Conservation (phyloP, 768 basidiomycete species). For the Termitomyces sp. region DNA sequence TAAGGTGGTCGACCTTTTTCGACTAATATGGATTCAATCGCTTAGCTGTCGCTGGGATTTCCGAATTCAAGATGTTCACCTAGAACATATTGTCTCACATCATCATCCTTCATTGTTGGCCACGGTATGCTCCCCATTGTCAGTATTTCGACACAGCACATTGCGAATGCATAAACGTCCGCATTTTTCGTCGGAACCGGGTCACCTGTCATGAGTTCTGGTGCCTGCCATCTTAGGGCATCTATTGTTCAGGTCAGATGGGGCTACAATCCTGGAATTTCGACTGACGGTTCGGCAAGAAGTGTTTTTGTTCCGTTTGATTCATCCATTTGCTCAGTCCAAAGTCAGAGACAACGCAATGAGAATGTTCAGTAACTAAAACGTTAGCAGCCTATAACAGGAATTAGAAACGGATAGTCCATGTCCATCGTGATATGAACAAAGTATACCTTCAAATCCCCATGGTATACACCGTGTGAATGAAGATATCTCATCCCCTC, state of each 20-base stretch:
- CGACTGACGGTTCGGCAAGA: constrained; percentile 14
- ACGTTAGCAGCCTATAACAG: constrained; percentile 59
- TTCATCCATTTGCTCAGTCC: constrained; percentile 74
- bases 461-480: constrained; percentile 58
- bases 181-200: constrained; percentile 37
- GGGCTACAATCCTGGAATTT: neutral
- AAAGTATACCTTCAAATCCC: constrained; percentile 64
- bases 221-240: constrained; percentile 59
- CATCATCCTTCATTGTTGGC: constrained; percentile 43
- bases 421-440: neutral
- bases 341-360: constrained; percentile 75
- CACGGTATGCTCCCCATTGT: constrained; percentile 59
- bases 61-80: constrained; percentile 24
- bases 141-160: constrained; percentile 59
- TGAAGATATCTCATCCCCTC: constrained; percentile 81
- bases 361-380: constrained; percentile 58
- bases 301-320: constrained; percentile 55
- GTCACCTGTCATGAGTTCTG: constrained; percentile 51
- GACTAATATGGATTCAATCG: neutral
- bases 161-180: constrained; percentile 67
- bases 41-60: neutral
- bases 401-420: neutral
- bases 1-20: constrained; percentile 10
- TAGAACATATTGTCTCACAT: constrained; percentile 44
- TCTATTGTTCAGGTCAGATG: neutral